Base-by-base conservation (phyloP, 306 rosid species). In the Dalbergia oliveri region DNA sequence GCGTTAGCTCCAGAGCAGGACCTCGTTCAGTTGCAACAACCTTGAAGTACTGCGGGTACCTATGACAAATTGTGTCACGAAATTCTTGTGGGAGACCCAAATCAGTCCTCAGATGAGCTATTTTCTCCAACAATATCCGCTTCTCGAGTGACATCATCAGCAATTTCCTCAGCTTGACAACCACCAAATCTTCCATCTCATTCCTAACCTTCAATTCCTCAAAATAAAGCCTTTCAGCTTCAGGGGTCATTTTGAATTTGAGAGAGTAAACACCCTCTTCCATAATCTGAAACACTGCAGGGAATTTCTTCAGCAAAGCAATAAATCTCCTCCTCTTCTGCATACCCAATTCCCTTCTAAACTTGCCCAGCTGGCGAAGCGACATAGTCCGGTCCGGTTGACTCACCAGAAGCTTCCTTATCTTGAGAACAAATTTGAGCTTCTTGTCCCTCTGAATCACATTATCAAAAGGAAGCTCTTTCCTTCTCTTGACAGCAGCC, bases 361-460 rank as follows among this genome's bases (percentile, higher is more conserved):
- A 87, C 83, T 77, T 92, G 65, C 98, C 98, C 14, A 94, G 35
- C 43, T 90, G 84, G 79, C 69, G 83, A 41, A 94, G 91, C 5
- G 98, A 92, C 98, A 94, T 94, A 78, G 86, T 45, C 59, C 93
- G 82, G 76, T 90, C 89, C 15, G 90, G 97, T 9, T 89, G 91
- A 35, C 65, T 77, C 85, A 90, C 89, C 43, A 94, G 87, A 75
- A 92, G 84, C 84, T 79, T 94, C 86, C 93, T 87, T 59, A 94
- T 88, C 88, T 85, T 92, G 75, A 92, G 74, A 43, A 92, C 93
- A 78, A 94, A 78, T 39, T 89, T 94, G 79, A 94, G 86, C 90
- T 92, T 94, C 87, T 92, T 94, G 59, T 94, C 94, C 86, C 79
- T 94, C 53, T 94, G 94, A 11, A 94, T 94, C 19, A 94, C 98